Conservation (phyloP, 176 grass and related monocot genomes). For the Oryza glaberrima region DNA sequence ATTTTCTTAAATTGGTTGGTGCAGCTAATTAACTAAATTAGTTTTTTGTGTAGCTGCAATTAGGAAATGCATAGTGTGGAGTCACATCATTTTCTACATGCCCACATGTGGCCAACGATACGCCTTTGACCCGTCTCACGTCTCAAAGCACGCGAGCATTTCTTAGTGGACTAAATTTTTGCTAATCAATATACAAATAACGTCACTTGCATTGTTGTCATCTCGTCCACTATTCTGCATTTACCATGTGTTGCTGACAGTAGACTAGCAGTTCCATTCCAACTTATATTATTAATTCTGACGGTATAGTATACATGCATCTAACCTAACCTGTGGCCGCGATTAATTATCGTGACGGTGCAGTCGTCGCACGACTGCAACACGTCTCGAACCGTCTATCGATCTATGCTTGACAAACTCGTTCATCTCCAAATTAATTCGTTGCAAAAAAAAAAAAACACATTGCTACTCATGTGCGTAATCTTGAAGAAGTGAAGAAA, state of each 20-base stretch:
- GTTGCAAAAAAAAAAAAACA: neutral
- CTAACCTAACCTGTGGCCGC: conserved; percentile 1
- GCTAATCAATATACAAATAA: neutral
- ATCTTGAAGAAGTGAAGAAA: neutral
- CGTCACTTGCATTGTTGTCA: neutral
- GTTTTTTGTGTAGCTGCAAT: no score
- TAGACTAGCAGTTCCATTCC: neutral
- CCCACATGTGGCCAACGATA: neutral
- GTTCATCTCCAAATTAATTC: neutral
- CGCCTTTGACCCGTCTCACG: neutral
- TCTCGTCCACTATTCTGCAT: neutral
- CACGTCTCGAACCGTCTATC: neutral
- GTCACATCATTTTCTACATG: conserved; percentile 7
- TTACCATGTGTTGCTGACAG: neutral
- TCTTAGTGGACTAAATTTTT: conserved; percentile 23
- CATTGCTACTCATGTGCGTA: neutral
- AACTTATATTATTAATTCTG: conserved; percentile 21
- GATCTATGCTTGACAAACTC: neutral
- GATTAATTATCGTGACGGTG: neutral
- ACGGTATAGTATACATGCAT: neutral
- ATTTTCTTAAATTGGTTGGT: no score
- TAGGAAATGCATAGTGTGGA: neutral
- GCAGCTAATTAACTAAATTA: no score
- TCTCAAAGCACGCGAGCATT: conserved; percentile 40
- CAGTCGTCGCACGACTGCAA: neutral